Evolutionary conservation across 169 alveolate genomes (phyloP), one percentile per base, ranked within the genome.

Genomic region (Plasmodium relictum): DNA sequence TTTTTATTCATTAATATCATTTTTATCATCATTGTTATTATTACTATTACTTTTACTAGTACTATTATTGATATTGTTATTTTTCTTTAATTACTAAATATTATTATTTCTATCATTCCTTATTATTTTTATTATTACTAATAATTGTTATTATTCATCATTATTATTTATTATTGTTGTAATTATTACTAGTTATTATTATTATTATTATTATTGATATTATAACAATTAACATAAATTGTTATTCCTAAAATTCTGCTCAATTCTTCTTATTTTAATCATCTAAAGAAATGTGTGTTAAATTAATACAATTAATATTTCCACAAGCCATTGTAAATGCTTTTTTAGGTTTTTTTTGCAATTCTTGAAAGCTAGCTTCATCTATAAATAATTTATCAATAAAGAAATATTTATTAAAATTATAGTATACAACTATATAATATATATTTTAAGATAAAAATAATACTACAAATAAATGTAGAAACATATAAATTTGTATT

Each of bases 261-360:
- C 18, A 14, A 54, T 39, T 69, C 44, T 68, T 16, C 16, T 26
- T 9, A 37, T 42, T 3, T 66, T 72, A 94, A 74, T 95, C 96
- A 61, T 94, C 97, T 39, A 95, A 88, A 42, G 97, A 94, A 72
- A 97, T 96, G 88, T 97, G 98, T 45, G 98, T 97, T 50, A 97
- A 91, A 88, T 95, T 95, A 66, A 97, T 93, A 56, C 98, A 97
- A 91, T 93, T 70, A n/a, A 92, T 92, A 73, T 97, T 95, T 26
- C 97, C 97, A 56, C 98, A 97, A 48, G 96, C 98, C 96, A 93
- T 97, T 18, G 94, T 85, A 65, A 97, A 96, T n/a, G 98, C 97
- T 52, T 92, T 94, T 74, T 93, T 93, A 9, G 96, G 96, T 59
- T 92, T 95, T 73, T 94, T 94, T 73, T 97, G 97, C 54, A 97